Conservation (phyloP, 2,329 filamentous ascomycete genomes). For the Paracamarosporium sp. region DNA sequence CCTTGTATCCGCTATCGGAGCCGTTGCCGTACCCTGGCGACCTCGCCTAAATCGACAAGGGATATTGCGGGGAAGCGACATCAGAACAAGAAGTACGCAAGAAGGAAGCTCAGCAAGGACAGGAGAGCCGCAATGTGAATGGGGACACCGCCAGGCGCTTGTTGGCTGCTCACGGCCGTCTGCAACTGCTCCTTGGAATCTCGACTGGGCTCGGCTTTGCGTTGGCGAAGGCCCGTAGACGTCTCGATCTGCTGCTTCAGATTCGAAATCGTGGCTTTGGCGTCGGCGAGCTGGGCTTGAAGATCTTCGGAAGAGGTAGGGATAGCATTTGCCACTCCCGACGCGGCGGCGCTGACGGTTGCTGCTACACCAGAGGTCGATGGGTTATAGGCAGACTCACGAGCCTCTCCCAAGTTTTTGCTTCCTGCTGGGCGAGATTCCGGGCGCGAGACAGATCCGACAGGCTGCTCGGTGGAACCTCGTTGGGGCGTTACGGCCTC, state of each 20-base stretch:
- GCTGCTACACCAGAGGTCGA: conserved; percentile 45
- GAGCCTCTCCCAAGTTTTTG: conserved; percentile 51
- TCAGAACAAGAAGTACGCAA: conserved; percentile 97
- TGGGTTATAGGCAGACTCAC: conserved; percentile 49
- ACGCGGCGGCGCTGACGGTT: conserved; percentile 53
- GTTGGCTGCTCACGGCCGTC: conserved; percentile 58
- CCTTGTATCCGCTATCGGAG: conserved; percentile 20
- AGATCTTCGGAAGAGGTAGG: conserved; percentile 66
- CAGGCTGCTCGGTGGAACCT: conserved; percentile 33
- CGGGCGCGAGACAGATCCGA: conserved; percentile 46
- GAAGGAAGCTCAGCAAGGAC: conserved; percentile 87
- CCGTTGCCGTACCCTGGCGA: conserved; percentile 26
- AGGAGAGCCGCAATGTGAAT: conserved; percentile 83
- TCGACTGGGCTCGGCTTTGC: conserved; percentile 68
- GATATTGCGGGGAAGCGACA: conserved; percentile 28
- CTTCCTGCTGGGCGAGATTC: conserved; percentile 48
- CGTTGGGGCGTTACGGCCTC: conserved; percentile 57
- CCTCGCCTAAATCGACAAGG: conserved; percentile 23
- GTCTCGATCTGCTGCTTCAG: conserved; percentile 66
- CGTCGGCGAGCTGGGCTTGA: conserved; percentile 75
- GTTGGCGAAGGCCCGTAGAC: conserved; percentile 77
- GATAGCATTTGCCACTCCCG: conserved; percentile 56
- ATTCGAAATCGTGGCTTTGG: conserved; percentile 74
- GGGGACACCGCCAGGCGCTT: conserved; percentile 77
- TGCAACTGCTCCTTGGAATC: conserved; percentile 59